These are phyloP conservation scores for Elongisporangium undulatum DNA, from an alignment of 352 stramenopile genomes.

Conservation along the genomic window DNA sequence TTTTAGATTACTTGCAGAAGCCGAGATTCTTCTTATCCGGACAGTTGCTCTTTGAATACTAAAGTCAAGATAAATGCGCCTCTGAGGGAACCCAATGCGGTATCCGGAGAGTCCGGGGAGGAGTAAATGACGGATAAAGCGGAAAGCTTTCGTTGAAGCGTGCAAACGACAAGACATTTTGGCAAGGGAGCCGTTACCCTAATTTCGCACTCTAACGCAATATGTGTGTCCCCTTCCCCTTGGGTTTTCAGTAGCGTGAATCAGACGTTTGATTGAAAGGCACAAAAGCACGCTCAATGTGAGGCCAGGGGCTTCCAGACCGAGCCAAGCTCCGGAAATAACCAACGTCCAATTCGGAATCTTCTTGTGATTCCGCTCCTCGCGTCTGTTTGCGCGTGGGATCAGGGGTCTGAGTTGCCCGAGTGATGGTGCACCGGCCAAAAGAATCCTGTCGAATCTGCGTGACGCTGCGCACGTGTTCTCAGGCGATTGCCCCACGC, in stretches of 20 bases:
- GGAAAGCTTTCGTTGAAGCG: background rate
- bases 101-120: background rate
- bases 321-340: background rate
- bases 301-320: background rate
- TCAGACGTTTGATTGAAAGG: background rate
- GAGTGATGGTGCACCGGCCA: background rate
- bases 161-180: background rate
- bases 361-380: background rate
- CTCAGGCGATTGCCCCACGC: background rate
- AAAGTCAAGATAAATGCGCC: background rate
- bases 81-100: background rate
- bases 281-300: background rate
- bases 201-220: constrained; percentile 1
- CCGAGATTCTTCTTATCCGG: background rate
- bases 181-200: background rate
- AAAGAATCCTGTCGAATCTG: background rate
- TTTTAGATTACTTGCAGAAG: background rate
- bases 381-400: background rate
- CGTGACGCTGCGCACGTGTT: background rate
- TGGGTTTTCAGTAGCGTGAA: background rate
- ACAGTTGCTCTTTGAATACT: background rate
- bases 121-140: background rate
- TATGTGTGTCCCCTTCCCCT: background rate
- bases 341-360: constrained; percentile 3
- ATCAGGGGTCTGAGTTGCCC: background rate